Percentiles rank a stretch among this genome's conserved stretches.
Evolutionary conservation across 805 yeast genomes (phyloP).

Genomic region (Yamadazyma akitaensis): DNA sequence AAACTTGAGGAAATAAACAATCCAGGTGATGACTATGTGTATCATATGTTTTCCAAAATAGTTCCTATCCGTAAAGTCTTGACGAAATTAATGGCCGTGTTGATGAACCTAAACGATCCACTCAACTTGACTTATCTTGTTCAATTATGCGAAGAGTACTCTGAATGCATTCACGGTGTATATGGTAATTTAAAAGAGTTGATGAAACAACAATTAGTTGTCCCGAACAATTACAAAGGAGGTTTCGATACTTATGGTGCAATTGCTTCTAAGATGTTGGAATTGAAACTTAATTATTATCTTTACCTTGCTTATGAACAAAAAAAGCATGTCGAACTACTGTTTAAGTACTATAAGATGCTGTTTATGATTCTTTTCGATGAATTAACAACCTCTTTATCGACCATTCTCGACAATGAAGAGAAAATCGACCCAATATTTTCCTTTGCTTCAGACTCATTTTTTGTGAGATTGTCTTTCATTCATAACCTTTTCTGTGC

Average conservation of each 20-base stretch:
- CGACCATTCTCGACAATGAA: background rate
- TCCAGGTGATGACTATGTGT: constrained; percentile 9
- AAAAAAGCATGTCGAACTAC: background rate
- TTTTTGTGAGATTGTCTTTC: constrained; percentile 8
- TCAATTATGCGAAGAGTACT: background rate
- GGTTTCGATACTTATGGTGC: background rate
- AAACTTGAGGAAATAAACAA: constrained; percentile 8
- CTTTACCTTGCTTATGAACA: constrained; percentile 6
- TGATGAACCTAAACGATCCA: constrained; percentile 5
- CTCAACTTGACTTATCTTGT: constrained; percentile 1
- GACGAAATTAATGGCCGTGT: constrained; percentile 2
- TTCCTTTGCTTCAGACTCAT: background rate
- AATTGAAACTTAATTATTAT: constrained; percentile 8
- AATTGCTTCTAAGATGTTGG: background rate
- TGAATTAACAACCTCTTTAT: background rate
- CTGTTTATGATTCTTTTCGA: background rate
- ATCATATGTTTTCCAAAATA: constrained; percentile 5
- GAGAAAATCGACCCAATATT: constrained; percentile 1
- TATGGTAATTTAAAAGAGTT: background rate
- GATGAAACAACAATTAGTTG: background rate
- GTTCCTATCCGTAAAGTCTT: constrained; percentile 3
- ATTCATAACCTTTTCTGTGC: constrained; percentile 5
- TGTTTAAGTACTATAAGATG: constrained; percentile 3
- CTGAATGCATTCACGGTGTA: background rate
- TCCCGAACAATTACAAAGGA: background rate